Percentiles rank a stretch among this genome's conserved stretches.
Conservation (phyloP, 306 rosid species). For the Glycine soja region DNA sequence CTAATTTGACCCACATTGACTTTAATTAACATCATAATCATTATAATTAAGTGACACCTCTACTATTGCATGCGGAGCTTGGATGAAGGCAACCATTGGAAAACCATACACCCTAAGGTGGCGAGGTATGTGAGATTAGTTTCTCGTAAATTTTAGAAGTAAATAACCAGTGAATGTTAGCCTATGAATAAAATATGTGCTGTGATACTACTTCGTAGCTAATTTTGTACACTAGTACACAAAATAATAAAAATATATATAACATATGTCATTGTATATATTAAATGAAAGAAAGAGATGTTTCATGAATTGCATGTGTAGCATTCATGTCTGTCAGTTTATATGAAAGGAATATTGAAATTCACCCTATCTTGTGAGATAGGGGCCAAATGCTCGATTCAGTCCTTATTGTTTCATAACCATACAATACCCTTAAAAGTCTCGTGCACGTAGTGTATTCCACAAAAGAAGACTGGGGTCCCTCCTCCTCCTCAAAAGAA, state of each 20-base stretch:
- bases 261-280: not conserved
- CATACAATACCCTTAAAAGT: slow-evolving; percentile 8
- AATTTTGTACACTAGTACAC: slow-evolving; percentile 6
- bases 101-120: too few species aligned
- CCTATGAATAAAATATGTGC: not conserved
- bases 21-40: too few species aligned
- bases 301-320: slow-evolving; percentile 36
- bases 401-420: slow-evolving; percentile 2
- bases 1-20: too few species aligned
- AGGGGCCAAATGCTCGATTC: slow-evolving; percentile 16
- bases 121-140: too few species aligned
- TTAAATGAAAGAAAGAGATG: slow-evolving; percentile 43
- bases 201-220: not conserved
- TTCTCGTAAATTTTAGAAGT: not conserved
- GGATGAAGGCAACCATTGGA: too few species aligned
- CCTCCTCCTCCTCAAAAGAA: slow-evolving; percentile 11
- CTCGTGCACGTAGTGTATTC: not conserved
- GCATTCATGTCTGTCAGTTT: slow-evolving; percentile 37
- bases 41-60: too few species aligned
- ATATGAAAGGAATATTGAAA: slow-evolving; percentile 32
- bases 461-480: slow-evolving; percentile 35
- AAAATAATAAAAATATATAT: slow-evolving; percentile 6
- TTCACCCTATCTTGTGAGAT: slow-evolving; percentile 38
- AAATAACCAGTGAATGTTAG: not conserved
- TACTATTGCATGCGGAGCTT: too few species aligned